Conservation (phyloP, 106 monocot genomes). For the Ottelia alismoides region DNA sequence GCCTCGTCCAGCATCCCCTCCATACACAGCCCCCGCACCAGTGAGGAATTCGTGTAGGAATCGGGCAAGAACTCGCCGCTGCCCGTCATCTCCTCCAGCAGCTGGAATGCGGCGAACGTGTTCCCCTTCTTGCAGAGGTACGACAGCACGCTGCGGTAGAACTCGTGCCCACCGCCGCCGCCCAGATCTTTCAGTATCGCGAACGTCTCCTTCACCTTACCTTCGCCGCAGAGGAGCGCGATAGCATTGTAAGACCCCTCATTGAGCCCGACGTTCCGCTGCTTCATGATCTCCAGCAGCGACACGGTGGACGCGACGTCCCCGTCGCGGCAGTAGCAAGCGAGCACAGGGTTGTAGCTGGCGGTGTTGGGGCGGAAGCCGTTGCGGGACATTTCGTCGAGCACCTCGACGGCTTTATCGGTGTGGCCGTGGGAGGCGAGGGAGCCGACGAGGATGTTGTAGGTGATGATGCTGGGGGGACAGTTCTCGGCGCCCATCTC, state of each 20-base stretch:
- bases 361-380: constrained; percentile 50
- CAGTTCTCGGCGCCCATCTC: constrained; percentile 48
- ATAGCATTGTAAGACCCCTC: constrained; percentile 86
- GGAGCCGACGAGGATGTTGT: constrained; percentile 64
- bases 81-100: constrained; percentile 56
- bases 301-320: constrained; percentile 39
- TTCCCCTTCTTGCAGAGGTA: constrained; percentile 72
- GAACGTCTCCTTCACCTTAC: constrained; percentile 51
- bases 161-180: constrained; percentile 31
- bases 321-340: constrained; percentile 44
- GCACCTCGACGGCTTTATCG: constrained; percentile 45
- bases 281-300: constrained; percentile 54
- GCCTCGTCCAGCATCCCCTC: constrained; percentile 89
- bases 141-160: constrained; percentile 51
- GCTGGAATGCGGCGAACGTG: constrained; percentile 59
- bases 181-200: constrained; percentile 38
- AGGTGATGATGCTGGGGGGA: constrained; percentile 49
- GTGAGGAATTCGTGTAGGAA: constrained; percentile 55
- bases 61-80: constrained; percentile 63
- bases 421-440: constrained; percentile 42
- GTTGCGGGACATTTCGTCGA: constrained; percentile 48
- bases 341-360: constrained; percentile 79
- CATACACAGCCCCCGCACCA: constrained; percentile 71
- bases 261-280: constrained; percentile 29
- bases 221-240: constrained; percentile 52